Evolutionary conservation across 2,329 filamentous ascomycete species (phyloP).

Genomic region (Phyllosticta ampelicida): DNA sequence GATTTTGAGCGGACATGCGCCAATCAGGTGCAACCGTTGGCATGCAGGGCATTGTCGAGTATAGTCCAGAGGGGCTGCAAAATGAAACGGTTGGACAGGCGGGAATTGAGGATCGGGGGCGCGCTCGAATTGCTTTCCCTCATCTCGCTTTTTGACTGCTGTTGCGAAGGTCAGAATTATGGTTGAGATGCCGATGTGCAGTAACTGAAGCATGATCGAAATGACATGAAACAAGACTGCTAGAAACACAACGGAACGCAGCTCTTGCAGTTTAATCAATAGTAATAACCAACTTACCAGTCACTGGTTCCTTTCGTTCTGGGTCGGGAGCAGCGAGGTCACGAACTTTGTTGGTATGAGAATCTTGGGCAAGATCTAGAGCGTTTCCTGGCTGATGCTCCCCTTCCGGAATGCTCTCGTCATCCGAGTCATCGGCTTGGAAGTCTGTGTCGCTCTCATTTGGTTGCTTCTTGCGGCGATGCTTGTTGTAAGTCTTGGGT

Average conservation of each 20-base stretch:
- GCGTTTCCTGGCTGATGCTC: background rate
- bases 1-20: slow-evolving; percentile 50
- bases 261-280: background rate
- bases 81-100: slow-evolving; percentile 20
- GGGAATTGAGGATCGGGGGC: slow-evolving; percentile 16
- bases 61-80: slow-evolving; percentile 14
- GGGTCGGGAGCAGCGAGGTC: background rate
- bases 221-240: background rate
- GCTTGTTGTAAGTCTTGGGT: slow-evolving; percentile 19
- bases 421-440: slow-evolving; percentile 30
- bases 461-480: slow-evolving; percentile 20
- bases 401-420: slow-evolving; percentile 14
- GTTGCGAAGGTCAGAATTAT: background rate
- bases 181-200: background rate
- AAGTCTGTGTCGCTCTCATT: slow-evolving; percentile 40
- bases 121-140: slow-evolving; percentile 22
- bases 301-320: background rate
- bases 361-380: background rate
- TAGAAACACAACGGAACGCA: background rate
- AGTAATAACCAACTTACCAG: slow-evolving; percentile 3
- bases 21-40: slow-evolving; percentile 40
- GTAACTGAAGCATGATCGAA: background rate
- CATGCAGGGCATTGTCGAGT: slow-evolving; percentile 42
- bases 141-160: background rate
- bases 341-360: background rate